Base-by-base conservation (phyloP, 2,329 filamentous ascomycete species). In the Sphaceloma murrayae region DNA sequence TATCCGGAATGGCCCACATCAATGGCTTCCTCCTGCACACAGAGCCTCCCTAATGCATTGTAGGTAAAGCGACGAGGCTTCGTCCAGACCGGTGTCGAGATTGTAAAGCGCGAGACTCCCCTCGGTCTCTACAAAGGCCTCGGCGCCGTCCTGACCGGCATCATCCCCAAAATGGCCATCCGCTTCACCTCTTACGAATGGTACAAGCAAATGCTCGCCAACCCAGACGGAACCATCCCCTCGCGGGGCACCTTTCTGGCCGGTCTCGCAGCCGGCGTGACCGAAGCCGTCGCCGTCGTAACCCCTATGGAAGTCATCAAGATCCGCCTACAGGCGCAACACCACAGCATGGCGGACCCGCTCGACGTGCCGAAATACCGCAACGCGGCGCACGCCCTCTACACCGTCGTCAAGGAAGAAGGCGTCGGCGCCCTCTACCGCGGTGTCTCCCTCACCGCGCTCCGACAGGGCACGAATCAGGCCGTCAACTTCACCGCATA, bases 231-330 rank as follows among this genome's bases (percentile, higher is more conserved):
- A 32, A 58, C 62, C 21, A 74, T 94, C 36, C 78, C 76, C 21
- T 82, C 83, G 36, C 73, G 74, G 53, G 75, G 75, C 17, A 95
- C 86, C 13, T 85, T 85, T 62, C 54, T 82, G 36, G 85, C 91
- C 55, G 91, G 91, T 59, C 80, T 98, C 34, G 77, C 84, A 17
- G 91, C 91, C 18, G 91, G 91, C 66, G 80, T 98, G 13, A 96
- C 91, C 14, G 91, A 98, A 74, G 91, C 91, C 52, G 89, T 98
- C 33, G 82, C 85, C 38, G 85, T 98, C 42, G 91, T 98, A 46
- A 95, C 88, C 21, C 91, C 91, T 4, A 98, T 98, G 91, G 91
- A 98, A 70, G 91, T 98, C 50, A 78, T 98, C 67, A 98, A 98
- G 76, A 98, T 98, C 62, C 84, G 91, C 38, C 77, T 98, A 54